These are phyloP conservation scores for Dendrobium officinale DNA, from an alignment of 106 monocot genomes.

Conservation along the genomic window DNA sequence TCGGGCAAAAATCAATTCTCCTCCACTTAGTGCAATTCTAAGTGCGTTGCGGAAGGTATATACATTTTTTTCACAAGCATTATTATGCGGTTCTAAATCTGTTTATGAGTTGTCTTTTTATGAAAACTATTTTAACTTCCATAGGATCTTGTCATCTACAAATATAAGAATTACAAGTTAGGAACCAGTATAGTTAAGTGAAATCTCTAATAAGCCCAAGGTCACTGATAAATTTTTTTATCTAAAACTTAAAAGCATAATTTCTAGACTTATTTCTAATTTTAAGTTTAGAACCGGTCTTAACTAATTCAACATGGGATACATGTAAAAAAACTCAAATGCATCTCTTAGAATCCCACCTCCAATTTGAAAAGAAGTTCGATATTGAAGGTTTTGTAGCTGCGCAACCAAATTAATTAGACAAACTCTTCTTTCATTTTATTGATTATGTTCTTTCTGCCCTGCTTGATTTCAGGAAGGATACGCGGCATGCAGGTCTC, in stretches of 20 bases:
- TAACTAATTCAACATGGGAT: too few relatives aligned
- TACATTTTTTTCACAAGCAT: background rate
- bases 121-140: too few relatives aligned
- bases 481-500: slow-evolving; percentile 69
- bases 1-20: slow-evolving; percentile 74
- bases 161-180: too few relatives aligned
- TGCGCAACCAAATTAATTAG: background rate
- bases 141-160: too few relatives aligned
- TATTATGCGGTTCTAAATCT: background rate
- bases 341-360: background rate
- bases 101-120: background rate
- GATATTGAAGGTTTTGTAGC: background rate
- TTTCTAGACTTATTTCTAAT: too few relatives aligned
- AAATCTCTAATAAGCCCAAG: too few relatives aligned
- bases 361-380: background rate
- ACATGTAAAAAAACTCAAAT: too few relatives aligned
- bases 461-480: slow-evolving; percentile 48
- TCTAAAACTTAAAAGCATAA: too few relatives aligned
- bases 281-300: too few relatives aligned
- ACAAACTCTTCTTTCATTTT: background rate
- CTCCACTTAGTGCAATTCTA: slow-evolving; percentile 52
- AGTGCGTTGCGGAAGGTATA: slow-evolving; percentile 48
- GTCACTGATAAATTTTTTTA: too few relatives aligned
- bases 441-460: background rate
- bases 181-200: too few relatives aligned